These are phyloP conservation scores for Kodamaea fukazawae DNA, from an alignment of 805 yeast genomes.

Conservation along the genomic window DNA sequence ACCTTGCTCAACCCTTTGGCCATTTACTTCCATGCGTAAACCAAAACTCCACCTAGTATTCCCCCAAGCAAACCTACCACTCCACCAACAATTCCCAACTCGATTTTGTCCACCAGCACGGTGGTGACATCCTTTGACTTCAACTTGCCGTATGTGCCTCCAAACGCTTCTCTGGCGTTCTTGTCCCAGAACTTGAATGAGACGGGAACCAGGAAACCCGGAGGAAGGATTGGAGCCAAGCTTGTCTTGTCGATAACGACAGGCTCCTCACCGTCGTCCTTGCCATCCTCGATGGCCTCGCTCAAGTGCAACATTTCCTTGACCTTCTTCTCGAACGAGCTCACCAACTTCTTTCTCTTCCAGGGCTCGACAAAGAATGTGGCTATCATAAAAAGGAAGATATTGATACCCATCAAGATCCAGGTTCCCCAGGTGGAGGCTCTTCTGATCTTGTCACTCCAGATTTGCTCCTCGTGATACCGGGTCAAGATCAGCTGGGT, in stretches of 20 bases:
- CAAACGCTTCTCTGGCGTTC: slow-evolving; percentile 4
- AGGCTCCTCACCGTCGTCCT: background rate
- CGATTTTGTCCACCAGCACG: slow-evolving; percentile 22
- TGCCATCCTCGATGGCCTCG: background rate
- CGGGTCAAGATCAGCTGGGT: slow-evolving; percentile 79
- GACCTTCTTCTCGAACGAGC: slow-evolving; percentile 80
- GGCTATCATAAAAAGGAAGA: slow-evolving; percentile 71
- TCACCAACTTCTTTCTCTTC: slow-evolving; percentile 79
- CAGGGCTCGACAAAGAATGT: slow-evolving; percentile 92
- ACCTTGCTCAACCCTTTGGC: no score
- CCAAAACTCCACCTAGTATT: slow-evolving; percentile 15
- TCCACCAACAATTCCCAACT: slow-evolving; percentile 18
- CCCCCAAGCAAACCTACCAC: slow-evolving; percentile 17
- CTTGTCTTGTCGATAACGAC: slow-evolving; percentile 21
- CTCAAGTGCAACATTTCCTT: slow-evolving; percentile 30
- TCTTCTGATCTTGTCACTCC: slow-evolving; percentile 95
- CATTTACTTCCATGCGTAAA: slow-evolving; percentile 12
- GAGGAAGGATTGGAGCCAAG: background rate
- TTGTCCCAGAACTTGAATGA: slow-evolving; percentile 16
- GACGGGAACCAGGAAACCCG: background rate
- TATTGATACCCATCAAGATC: slow-evolving; percentile 81
- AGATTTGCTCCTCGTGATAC: slow-evolving; percentile 94
- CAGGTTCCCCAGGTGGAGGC: slow-evolving; percentile 98
- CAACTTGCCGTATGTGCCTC: slow-evolving; percentile 17
- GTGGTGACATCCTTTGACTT: slow-evolving; percentile 12